Evolutionary conservation across 2,329 filamentous ascomycete species (phyloP).

Genomic region (Coleophoma cylindrospora): DNA sequence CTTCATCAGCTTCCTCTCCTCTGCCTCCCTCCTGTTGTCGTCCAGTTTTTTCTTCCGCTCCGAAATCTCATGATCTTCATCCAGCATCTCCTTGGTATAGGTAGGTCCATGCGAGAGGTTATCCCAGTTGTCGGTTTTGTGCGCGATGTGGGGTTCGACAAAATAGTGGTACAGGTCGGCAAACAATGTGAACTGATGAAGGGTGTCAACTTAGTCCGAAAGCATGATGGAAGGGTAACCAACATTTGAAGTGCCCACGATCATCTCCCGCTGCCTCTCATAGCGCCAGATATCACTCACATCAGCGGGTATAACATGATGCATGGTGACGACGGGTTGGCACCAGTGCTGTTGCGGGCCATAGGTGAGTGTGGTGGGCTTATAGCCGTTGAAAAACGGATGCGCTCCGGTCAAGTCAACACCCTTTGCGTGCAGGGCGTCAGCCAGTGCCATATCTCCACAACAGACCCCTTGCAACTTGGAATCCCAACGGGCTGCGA

Average conservation of each 20-base stretch:
- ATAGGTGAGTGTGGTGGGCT: constrained; percentile 39
- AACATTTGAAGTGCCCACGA: constrained; percentile 8
- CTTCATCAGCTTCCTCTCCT: constrained; percentile 1
- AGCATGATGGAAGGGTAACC: neutral
- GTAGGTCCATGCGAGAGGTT: constrained; percentile 44
- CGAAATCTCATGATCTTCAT: neutral
- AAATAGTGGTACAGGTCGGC: constrained; percentile 43
- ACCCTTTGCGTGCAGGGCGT: constrained; percentile 42
- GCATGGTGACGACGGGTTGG: constrained; percentile 52
- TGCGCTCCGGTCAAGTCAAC: constrained; percentile 37
- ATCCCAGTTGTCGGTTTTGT: constrained; percentile 43
- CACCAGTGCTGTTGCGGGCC: constrained; percentile 41
- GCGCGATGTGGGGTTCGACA: constrained; percentile 37
- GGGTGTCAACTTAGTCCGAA: neutral
- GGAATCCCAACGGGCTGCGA: constrained; percentile 42
- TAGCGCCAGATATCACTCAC: constrained; percentile 47
- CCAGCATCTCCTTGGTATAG: constrained; percentile 26
- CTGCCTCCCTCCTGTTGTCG: neutral
- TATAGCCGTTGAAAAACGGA: constrained; percentile 51
- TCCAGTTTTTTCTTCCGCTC: neutral
- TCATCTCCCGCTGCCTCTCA: constrained; percentile 32
- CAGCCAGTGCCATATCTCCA: constrained; percentile 45
- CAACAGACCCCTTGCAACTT: constrained; percentile 38
- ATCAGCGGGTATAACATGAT: constrained; percentile 48
- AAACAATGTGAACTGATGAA: neutral